Evolutionary conservation across 2,329 filamentous ascomycete species (phyloP).

Genomic region (Fonsecaea multimorphosa): DNA sequence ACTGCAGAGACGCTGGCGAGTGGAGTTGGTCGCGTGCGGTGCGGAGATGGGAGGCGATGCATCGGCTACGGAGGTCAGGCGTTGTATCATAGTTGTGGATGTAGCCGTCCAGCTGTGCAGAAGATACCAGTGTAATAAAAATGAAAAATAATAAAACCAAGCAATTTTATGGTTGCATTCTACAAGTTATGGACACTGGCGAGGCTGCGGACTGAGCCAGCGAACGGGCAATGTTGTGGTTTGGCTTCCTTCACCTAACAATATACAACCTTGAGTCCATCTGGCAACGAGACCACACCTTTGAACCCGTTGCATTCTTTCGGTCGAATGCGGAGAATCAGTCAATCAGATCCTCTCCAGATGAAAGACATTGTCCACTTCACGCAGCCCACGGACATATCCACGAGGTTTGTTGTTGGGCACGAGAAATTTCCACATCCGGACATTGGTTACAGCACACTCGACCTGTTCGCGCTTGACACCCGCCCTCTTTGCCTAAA

Average conservation of each 20-base stretch:
- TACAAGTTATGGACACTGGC: neutral
- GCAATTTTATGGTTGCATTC: neutral
- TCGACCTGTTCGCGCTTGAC: neutral
- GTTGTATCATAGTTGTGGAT: constrained; percentile 17
- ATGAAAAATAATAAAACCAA: neutral
- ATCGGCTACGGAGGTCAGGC: neutral
- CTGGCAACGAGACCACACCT: neutral
- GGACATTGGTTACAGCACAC: neutral
- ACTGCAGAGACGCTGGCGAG: neutral
- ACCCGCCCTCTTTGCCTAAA: neutral
- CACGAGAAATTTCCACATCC: neutral
- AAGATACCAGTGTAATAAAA: constrained; percentile 24
- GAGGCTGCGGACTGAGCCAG: neutral
- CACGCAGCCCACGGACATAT: neutral
- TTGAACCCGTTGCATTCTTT: neutral
- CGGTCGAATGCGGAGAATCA: neutral
- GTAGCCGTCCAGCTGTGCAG: constrained; percentile 8
- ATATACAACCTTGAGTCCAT: neutral
- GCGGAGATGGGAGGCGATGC: neutral
- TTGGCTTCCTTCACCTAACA: neutral
- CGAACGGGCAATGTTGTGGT: neutral
- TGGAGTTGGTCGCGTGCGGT: neutral
- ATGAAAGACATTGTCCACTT: neutral
- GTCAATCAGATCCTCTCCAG: neutral
- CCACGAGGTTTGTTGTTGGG: neutral